Conservation (phyloP, 495 filamentous ascomycete species). For the Trichoderma erinaceum region DNA sequence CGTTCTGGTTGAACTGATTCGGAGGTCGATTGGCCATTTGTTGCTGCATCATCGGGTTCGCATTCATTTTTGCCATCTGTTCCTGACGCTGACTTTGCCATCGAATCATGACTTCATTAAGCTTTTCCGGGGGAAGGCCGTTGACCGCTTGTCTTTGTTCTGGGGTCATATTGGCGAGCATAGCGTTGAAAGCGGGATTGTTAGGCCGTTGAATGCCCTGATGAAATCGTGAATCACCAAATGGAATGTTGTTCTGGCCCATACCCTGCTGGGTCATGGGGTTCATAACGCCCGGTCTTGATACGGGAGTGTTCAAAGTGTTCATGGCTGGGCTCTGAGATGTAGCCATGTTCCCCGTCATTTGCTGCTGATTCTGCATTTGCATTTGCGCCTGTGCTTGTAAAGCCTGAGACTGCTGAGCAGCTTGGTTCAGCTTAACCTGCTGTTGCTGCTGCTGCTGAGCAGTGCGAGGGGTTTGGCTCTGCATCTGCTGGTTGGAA, state of each 20-base stretch:
- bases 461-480: slow-evolving; percentile 14
- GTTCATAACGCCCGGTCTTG: slow-evolving; percentile 29
- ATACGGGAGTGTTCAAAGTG: slow-evolving; percentile 44
- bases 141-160: slow-evolving; percentile 29
- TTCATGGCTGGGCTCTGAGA: slow-evolving; percentile 49
- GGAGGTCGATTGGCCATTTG: slow-evolving; percentile 14
- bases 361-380: slow-evolving; percentile 44
- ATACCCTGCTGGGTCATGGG: slow-evolving; percentile 29
- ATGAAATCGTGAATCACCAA: slow-evolving; percentile 39
- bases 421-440: slow-evolving; percentile 35
- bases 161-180: slow-evolving; percentile 28
- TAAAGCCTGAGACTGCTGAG: slow-evolving; percentile 32
- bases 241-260: slow-evolving; percentile 30
- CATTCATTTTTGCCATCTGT: slow-evolving; percentile 15
- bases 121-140: slow-evolving; percentile 33
- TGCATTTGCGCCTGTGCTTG: slow-evolving; percentile 35
- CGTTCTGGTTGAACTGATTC: slow-evolving; percentile 22
- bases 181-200: slow-evolving; percentile 31
- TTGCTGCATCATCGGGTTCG: slow-evolving; percentile 16
- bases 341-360: slow-evolving; percentile 35
- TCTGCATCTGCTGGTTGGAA: slow-evolving; percentile 29
- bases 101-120: slow-evolving; percentile 36
- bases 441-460: slow-evolving; percentile 35
- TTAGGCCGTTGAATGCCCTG: slow-evolving; percentile 30
- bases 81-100: slow-evolving; percentile 27